Conservation (phyloP, 495 filamentous ascomycete species). For the Xylaria nigripes region DNA sequence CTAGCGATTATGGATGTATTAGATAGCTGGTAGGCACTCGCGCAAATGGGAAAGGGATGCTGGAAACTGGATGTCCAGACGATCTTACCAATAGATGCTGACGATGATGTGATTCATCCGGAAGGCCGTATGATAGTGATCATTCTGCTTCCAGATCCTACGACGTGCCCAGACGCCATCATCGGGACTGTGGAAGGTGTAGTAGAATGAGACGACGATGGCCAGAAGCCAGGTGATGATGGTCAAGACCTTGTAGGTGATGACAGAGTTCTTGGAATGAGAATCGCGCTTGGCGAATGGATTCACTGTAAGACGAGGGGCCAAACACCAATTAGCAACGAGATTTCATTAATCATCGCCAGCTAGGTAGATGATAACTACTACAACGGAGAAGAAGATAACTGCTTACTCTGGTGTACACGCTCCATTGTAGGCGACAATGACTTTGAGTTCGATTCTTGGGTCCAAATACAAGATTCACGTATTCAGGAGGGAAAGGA, state of each 20-base stretch:
- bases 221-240: constrained; percentile 64
- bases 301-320: constrained; percentile 41
- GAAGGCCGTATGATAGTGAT: constrained; percentile 60
- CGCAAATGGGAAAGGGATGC: not conserved
- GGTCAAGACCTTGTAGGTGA: constrained; percentile 58
- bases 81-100: constrained; percentile 64
- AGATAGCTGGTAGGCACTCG: no score
- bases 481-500: not conserved
- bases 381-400: not conserved
- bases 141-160: constrained; percentile 64
- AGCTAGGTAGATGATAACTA: not conserved
- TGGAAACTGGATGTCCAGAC: not conserved
- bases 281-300: constrained; percentile 59
- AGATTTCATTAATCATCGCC: not conserved
- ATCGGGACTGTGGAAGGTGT: constrained; percentile 52
- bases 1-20: constrained; percentile 30
- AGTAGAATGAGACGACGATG: constrained; percentile 60
- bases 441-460: not conserved
- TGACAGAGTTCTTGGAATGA: constrained; percentile 42
- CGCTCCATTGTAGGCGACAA: constrained; percentile 31
- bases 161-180: constrained; percentile 48
- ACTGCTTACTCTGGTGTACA: constrained; percentile 31
- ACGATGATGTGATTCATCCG: constrained; percentile 62
- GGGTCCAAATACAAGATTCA: not conserved
- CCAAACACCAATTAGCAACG: constrained; percentile 4